phyloP scores from a whole-genome alignment of 2,329 filamentous ascomycete genomes.

The Rhinocladiella similis region DNA sequence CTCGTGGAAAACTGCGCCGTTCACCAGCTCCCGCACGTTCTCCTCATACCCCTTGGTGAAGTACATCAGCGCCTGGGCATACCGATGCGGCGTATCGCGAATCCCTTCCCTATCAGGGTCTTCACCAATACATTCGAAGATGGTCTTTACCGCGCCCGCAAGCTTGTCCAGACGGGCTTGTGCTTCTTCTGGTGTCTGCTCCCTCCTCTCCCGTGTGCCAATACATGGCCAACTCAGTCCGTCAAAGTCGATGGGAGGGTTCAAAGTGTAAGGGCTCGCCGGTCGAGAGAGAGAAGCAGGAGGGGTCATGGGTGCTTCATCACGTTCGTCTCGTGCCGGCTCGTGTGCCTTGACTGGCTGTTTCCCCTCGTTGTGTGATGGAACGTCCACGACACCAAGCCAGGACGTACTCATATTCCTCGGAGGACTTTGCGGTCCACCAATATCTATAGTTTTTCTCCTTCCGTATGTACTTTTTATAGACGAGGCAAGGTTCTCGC shows the following conservation, averaged over 20 bases:
- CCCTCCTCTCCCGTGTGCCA: conserved; percentile 53
- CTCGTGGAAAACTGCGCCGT: conserved; percentile 92
- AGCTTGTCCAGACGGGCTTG: conserved; percentile 60
- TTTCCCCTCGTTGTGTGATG: conserved; percentile 13
- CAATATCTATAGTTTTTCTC: conserved; percentile 48
- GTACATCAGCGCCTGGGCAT: conserved; percentile 92
- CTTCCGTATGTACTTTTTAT: conserved; percentile 59
- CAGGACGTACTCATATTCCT: conserved; percentile 16
- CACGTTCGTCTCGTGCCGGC: conserved; percentile 54
- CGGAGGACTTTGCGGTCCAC: conserved; percentile 23
- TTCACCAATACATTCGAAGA: conserved; percentile 66
- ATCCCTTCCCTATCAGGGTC: conserved; percentile 65
- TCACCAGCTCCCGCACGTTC: conserved; percentile 88
- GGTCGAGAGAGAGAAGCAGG: conserved; percentile 52
- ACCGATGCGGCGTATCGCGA: conserved; percentile 73
- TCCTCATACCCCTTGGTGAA: conserved; percentile 97
- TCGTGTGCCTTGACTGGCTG: conserved; percentile 40
- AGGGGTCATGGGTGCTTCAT: conserved; percentile 53
- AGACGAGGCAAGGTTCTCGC: conserved; percentile 58
- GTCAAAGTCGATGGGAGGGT: conserved; percentile 53
- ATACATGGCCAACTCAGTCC: conserved; percentile 54
- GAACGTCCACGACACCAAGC: conserved; percentile 23
- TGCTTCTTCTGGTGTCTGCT: conserved; percentile 59
- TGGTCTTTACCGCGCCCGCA: conserved; percentile 63
- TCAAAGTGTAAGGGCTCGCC: conserved; percentile 50